phyloP scores from a whole-genome alignment of 495 filamentous ascomycete genomes.

The Aspergillus carlsbadensis region DNA sequence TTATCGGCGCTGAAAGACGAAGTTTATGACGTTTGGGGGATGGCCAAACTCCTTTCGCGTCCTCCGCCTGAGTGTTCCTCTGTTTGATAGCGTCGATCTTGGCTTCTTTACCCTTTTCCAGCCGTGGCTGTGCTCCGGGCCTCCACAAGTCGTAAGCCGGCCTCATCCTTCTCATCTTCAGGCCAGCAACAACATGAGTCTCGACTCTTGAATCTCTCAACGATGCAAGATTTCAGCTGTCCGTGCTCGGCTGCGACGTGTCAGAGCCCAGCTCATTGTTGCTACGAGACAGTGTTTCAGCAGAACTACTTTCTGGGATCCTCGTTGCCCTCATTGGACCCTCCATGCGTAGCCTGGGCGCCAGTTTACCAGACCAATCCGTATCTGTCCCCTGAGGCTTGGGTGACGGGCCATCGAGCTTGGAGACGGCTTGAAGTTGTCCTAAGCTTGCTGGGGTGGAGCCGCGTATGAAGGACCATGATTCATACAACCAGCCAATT shows the following conservation, averaged over 20 bases:
- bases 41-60: background rate
- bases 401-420: slow-evolving; percentile 4
- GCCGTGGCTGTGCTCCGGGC: slow-evolving; percentile 15
- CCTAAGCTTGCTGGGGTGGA: slow-evolving; percentile 13
- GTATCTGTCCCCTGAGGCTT: background rate
- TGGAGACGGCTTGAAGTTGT: background rate
- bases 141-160: background rate
- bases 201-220: too few relatives aligned
- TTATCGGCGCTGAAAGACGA: slow-evolving; percentile 1
- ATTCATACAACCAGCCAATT: background rate
- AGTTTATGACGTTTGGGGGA: slow-evolving; percentile 1
- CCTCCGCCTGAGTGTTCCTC: background rate
- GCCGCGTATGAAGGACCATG: slow-evolving; percentile 12
- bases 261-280: background rate
- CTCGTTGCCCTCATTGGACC: background rate
- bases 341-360: background rate
- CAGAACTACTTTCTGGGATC: background rate
- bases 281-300: background rate
- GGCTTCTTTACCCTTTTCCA: slow-evolving; percentile 10
- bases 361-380: background rate
- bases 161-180: slow-evolving; percentile 2
- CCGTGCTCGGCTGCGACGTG: background rate
- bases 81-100: slow-evolving; percentile 16
- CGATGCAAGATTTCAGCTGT: background rate
- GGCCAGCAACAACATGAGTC: slow-evolving; percentile 1